Conservation (phyloP, 768 basidiomycete species). For the Collybia sordida region DNA sequence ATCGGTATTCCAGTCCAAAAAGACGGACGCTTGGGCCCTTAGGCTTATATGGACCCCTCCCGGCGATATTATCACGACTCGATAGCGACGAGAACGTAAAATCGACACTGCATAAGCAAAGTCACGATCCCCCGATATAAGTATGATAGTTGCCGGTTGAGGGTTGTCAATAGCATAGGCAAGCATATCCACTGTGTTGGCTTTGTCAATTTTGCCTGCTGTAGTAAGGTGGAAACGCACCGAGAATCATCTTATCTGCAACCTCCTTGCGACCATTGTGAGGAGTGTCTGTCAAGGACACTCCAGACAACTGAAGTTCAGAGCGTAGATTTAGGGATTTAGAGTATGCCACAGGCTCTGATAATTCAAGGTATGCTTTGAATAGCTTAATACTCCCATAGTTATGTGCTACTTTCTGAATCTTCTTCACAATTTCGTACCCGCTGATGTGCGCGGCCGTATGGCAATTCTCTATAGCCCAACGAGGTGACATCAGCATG, state of each 20-base stretch:
- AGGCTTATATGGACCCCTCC: conserved; percentile 42
- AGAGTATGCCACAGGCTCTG: conserved; percentile 26
- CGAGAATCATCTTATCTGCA: conserved; percentile 50
- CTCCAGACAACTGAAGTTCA: conserved; percentile 48
- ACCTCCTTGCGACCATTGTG: conserved; percentile 37
- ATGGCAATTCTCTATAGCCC: conserved; percentile 40
- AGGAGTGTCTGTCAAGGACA: conserved; percentile 39
- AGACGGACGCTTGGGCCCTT: conserved; percentile 52
- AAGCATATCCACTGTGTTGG: conserved; percentile 61
- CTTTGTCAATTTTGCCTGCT: conserved; percentile 1
- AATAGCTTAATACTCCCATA: conserved; percentile 51
- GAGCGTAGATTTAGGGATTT: conserved; percentile 39
- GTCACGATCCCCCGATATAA: conserved; percentile 69
- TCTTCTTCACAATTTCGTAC: conserved; percentile 43
- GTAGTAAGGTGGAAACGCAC: conserved; percentile 25
- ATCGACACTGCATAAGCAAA: conserved; percentile 63
- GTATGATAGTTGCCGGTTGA: conserved; percentile 50
- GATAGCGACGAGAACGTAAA: conserved; percentile 52
- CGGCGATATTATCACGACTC: conserved; percentile 50
- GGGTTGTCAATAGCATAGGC: conserved; percentile 64
- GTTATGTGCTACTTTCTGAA: conserved; percentile 45
- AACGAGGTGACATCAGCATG: background rate
- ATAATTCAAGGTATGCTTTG: conserved; percentile 55
- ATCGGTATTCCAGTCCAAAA: conserved; percentile 49
- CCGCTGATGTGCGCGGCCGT: conserved; percentile 39